phyloP scores from a whole-genome alignment of 257 asterid genomes.

The Solanum boliviense region DNA sequence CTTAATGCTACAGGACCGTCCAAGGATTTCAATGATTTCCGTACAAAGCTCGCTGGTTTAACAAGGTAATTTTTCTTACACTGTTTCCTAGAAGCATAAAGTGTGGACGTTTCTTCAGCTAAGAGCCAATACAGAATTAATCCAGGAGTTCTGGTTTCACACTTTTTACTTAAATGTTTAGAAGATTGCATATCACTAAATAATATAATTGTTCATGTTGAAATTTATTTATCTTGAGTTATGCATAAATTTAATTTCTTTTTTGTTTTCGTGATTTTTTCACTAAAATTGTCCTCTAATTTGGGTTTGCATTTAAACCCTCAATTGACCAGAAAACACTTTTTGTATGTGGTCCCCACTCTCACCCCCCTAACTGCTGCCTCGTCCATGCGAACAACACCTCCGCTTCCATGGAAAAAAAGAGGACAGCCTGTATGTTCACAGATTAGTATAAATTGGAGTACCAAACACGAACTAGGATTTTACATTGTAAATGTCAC shows the following conservation, averaged over 20 bases:
- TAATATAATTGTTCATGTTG: background rate
- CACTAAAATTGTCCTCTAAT: background rate
- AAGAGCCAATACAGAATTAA: background rate
- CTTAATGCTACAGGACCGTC: slow-evolving; percentile 53
- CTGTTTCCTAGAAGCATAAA: background rate
- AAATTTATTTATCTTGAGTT: background rate
- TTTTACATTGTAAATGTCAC: background rate
- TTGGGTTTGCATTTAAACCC: background rate
- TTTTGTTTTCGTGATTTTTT: background rate
- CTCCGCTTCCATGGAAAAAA: background rate
- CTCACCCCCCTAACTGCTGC: background rate
- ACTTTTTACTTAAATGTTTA: background rate
- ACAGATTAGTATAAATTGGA: background rate
- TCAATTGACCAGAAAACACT: background rate
- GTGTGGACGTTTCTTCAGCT: background rate
- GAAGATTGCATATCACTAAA: background rate
- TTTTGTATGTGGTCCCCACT: background rate
- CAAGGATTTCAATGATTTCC: slow-evolving; percentile 80
- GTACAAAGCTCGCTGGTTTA: slow-evolving; percentile 88
- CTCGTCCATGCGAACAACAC: background rate
- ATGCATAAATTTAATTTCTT: background rate
- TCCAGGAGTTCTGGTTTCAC: background rate
- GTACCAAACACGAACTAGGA: background rate
- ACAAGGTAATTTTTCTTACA: slow-evolving; percentile 50
- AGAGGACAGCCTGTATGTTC: background rate